Evolutionary conservation across 164 flowering plant species (phyloP).

Genomic region (Amborella trichopoda): DNA sequence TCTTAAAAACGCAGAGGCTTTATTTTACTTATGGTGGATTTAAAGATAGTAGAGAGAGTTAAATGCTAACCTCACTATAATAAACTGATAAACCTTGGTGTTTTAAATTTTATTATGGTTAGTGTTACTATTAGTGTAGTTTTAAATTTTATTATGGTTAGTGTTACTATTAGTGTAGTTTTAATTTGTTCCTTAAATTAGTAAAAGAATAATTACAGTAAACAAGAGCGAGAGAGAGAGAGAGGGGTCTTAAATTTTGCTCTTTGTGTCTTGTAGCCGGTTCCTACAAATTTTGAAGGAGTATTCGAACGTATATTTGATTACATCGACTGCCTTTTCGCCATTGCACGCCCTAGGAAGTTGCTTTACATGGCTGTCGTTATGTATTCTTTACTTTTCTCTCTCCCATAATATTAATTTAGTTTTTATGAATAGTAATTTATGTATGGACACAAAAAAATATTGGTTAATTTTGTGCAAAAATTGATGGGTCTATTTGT

Average conservation of each 20-base stretch:
- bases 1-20: no score
- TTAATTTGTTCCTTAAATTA: background rate
- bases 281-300: slow-evolving; percentile 30
- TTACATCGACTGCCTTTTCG: slow-evolving; percentile 35
- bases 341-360: slow-evolving; percentile 40
- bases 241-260: background rate
- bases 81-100: no score
- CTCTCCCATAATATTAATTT: no score
- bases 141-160: background rate
- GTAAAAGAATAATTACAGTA: background rate
- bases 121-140: background rate
- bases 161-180: background rate
- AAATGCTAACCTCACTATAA: no score
- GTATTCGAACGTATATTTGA: slow-evolving; percentile 30
- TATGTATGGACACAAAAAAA: no score
- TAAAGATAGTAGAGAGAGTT: no score
- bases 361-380: slow-evolving; percentile 52
- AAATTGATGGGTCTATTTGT: no score
- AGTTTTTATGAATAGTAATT: no score
- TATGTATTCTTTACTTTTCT: slow-evolving; percentile 8
- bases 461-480: no score
- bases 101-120: background rate
- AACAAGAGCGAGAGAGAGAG: background rate
- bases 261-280: background rate
- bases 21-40: no score